Evolutionary conservation across 116 monocot genomes (phyloP).

Genomic region (Cymodocea nodosa): DNA sequence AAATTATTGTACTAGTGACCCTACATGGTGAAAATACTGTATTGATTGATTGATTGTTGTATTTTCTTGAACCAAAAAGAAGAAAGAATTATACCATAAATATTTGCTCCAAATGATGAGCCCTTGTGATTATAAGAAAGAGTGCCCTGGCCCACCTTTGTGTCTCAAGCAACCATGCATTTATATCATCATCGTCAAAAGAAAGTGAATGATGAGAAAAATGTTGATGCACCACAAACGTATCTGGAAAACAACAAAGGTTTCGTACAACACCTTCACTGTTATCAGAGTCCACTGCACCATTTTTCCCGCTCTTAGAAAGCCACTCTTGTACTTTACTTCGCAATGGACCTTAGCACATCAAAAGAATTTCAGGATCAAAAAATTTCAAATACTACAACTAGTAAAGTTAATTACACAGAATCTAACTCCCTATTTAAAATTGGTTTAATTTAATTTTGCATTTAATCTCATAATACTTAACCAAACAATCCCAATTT

Average conservation of each 20-base stretch:
- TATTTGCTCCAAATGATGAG: constrained; percentile 43
- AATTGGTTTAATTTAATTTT: too few relatives aligned
- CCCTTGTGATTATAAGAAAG: constrained; percentile 38
- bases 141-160: constrained; percentile 65
- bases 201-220: constrained; percentile 8
- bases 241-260: constrained; percentile 39
- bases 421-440: too few relatives aligned
- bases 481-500: too few relatives aligned
- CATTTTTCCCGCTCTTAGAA: constrained; percentile 3
- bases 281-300: constrained; percentile 7
- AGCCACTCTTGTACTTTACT: constrained; percentile 52
- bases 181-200: constrained; percentile 83
- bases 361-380: not conserved
- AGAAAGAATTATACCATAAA: constrained; percentile 34
- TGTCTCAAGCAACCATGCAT: constrained; percentile 54
- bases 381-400: not conserved
- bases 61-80: not conserved
- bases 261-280: constrained; percentile 23
- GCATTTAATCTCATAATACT: too few relatives aligned
- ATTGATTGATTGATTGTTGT: not conserved
- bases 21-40: too few relatives aligned
- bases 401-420: too few relatives aligned
- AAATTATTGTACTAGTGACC: too few relatives aligned
- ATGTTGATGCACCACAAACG: constrained; percentile 27
- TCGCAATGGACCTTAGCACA: constrained; percentile 54